These are phyloP conservation scores for Seminavis robusta DNA, from an alignment of 108 stramenopile genomes.

Conservation along the genomic window DNA sequence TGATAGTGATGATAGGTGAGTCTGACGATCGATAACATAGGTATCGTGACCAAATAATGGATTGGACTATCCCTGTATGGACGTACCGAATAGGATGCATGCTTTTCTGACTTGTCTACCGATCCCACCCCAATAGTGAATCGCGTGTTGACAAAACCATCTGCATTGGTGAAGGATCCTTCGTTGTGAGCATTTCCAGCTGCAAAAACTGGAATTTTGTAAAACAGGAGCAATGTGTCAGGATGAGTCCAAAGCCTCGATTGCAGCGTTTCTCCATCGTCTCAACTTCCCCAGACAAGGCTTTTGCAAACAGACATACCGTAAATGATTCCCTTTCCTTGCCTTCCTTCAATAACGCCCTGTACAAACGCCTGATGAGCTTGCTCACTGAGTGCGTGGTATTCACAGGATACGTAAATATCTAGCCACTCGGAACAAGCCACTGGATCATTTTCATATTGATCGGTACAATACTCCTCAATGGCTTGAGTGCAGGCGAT, in stretches of 20 bases:
- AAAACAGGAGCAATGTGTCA: no score
- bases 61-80: no score
- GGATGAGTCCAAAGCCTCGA: no score
- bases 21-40: no score
- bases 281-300: no score
- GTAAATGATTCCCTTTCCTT: slow-evolving; percentile 46
- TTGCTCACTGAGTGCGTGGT: slow-evolving; percentile 1
- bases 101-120: slow-evolving; percentile 19
- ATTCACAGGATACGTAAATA: slow-evolving; percentile 21
- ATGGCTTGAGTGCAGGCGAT: slow-evolving; percentile 21
- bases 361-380: slow-evolving; percentile 5
- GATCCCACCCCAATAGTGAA: slow-evolving; percentile 37
- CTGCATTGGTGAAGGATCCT: slow-evolving; percentile 30
- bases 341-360: slow-evolving; percentile 26
- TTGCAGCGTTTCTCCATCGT: no score
- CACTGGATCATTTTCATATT: slow-evolving; percentile 17
- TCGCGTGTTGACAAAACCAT: slow-evolving; percentile 13
- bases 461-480: slow-evolving; percentile 9
- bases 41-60: no score
- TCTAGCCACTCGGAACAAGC: slow-evolving; percentile 37
- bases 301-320: no score
- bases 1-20: no score
- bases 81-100: background rate
- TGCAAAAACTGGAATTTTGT: no score
- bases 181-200: slow-evolving; percentile 22